Conservation (phyloP, 495 filamentous ascomycete genomes). For the Hypomontagnella submonticulosa region DNA sequence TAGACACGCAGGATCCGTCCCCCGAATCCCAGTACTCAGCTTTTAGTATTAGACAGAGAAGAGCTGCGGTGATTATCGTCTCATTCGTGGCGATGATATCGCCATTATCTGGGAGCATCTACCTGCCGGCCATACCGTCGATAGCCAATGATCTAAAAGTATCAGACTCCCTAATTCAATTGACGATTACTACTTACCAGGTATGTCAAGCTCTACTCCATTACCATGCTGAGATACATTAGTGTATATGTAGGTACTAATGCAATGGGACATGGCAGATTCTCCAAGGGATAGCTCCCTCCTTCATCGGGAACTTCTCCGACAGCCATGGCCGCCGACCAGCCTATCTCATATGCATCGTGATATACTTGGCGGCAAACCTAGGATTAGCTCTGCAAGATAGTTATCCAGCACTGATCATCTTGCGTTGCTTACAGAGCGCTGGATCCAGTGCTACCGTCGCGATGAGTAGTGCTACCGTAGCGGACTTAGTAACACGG, state of each 20-base stretch:
- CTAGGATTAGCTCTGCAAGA: slow-evolving; percentile 62
- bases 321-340: slow-evolving; percentile 61
- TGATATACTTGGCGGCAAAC: slow-evolving; percentile 61
- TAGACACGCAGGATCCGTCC: too few species aligned
- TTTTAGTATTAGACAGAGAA: slow-evolving; percentile 28
- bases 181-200: slow-evolving; percentile 63
- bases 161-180: slow-evolving; percentile 59
- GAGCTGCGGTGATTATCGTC: slow-evolving; percentile 21
- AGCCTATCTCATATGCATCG: slow-evolving; percentile 60
- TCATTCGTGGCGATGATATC: slow-evolving; percentile 66
- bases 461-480: slow-evolving; percentile 59
- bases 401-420: slow-evolving; percentile 59
- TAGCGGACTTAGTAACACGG: slow-evolving; percentile 59
- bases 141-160: slow-evolving; percentile 60
- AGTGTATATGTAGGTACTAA: too few species aligned
- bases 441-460: slow-evolving; percentile 57
- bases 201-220: slow-evolving; percentile 4
- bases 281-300: slow-evolving; percentile 56
- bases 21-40: slow-evolving; percentile 26
- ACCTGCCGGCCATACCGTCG: slow-evolving; percentile 67
- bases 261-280: slow-evolving; percentile 4
- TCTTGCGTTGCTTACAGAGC: slow-evolving; percentile 63
- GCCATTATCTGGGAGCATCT: slow-evolving; percentile 68
- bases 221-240: too few species aligned
- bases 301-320: slow-evolving; percentile 61